These are phyloP conservation scores for Pichia rugopelliculosa DNA, from an alignment of 805 yeast genomes.

Conservation along the genomic window DNA sequence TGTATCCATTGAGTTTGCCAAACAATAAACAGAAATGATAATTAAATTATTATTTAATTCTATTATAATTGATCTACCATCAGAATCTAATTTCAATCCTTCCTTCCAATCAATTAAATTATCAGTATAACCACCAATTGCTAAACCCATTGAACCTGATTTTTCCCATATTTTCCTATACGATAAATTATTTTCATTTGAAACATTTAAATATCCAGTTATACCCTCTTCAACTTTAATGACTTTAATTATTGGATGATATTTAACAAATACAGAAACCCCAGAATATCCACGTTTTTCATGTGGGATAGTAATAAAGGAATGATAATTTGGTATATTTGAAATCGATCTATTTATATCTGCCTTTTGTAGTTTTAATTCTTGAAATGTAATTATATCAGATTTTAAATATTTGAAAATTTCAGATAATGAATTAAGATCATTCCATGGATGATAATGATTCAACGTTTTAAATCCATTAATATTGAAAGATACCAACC, in stretches of 20 bases:
- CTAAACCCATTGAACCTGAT: constrained; percentile 6
- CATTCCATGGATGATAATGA: constrained; percentile 81
- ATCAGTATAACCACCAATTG: constrained; percentile 70
- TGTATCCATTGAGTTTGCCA: constrained; percentile 76
- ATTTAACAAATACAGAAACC: constrained; percentile 72
- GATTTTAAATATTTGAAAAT: constrained; percentile 52
- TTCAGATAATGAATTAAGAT: constrained; percentile 31
- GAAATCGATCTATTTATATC: constrained; percentile 33
- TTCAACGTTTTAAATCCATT: constrained; percentile 77
- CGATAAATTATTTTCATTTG: constrained; percentile 8
- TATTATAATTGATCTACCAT: constrained; percentile 74
- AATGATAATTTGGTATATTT: constrained; percentile 47
- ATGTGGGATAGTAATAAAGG: constrained; percentile 64
- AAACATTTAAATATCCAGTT: constrained; percentile 50
- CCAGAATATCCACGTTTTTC: constrained; percentile 83
- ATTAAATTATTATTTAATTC: constrained; percentile 63
- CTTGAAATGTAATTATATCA: constrained; percentile 84
- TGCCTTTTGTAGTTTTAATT: constrained; percentile 58
- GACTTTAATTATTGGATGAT: constrained; percentile 42
- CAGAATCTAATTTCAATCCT: constrained; percentile 52
- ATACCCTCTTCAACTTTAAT: constrained; percentile 85
- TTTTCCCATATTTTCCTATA: constrained; percentile 23
- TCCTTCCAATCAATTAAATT: constrained; percentile 28
- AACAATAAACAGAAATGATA: constrained; percentile 71
- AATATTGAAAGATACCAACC: constrained; percentile 58